Base-by-base conservation (phyloP, 2,329 filamentous ascomycete genomes). In the Penicillium sp. region DNA sequence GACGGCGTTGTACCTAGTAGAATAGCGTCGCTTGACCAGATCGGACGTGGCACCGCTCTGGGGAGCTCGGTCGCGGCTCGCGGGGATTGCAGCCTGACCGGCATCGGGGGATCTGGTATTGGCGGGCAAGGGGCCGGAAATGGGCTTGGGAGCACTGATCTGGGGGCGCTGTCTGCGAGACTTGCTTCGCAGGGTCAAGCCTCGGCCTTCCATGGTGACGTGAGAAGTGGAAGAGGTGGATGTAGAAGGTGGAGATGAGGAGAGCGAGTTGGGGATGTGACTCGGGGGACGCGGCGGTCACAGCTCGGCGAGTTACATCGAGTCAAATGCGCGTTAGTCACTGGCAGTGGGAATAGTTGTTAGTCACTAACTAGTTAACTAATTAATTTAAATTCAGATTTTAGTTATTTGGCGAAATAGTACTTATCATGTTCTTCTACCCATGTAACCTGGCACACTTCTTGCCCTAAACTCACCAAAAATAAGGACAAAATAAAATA, bases 21-120 rank as follows among this genome's bases (percentile, higher is more conserved):
- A 97, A 70, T 97, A 98, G 59, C 93, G 79, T 59, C 89, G 81
- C 74, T 97, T 97, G 49, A 98, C 90, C 44, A 97, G 76, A 67
- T 98, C 91, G 14, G 81, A 80, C 34, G 82, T 84, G 59, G 79
- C 77, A 47, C 66, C 73, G 44, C 70, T 73, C 46, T 70, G 64
- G 51, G 71, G 70, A 31, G 70, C 67, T 44, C 71, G 65, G 55
- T 74, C 69, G 29, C 68, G 67, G 31, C 52, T 62, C 42, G 56
- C 54, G 40, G 62, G 54, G 45, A 63, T 49, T 32, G 62, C 57
- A 46, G 57, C 58, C 36, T 57, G 58, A 27, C 61, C 59, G 56
- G 64, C 58, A 44, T 68, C 63, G 46, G 68, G 44, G 60, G 67
- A 49, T 64, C 69, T 59, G 63, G 57, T 62, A 44, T 62, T 61